A percentile compares a stretch with the other conserved stretches of the same genome.
Evolutionary conservation across 805 yeast species (phyloP).

Genomic region (Kodamaea sagamina): DNA sequence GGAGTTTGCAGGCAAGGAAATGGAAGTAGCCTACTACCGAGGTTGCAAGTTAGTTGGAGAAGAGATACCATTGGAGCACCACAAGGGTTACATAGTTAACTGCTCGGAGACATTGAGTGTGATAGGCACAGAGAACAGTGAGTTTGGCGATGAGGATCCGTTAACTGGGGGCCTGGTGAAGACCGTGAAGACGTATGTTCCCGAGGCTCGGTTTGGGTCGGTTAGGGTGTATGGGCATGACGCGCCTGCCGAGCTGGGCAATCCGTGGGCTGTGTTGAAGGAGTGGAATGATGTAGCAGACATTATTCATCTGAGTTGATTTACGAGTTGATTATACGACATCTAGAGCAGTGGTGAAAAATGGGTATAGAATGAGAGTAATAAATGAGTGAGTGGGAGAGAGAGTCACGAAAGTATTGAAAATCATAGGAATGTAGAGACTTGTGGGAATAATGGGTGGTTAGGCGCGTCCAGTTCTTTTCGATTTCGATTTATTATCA

Average conservation of each 20-base stretch:
- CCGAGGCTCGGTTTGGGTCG: constrained; percentile 26
- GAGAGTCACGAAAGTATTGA: too few species aligned
- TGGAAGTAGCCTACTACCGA: constrained; percentile 32
- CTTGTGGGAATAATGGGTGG: too few species aligned
- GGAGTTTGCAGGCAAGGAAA: constrained; percentile 14
- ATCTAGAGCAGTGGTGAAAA: too few species aligned
- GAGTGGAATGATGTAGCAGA: constrained; percentile 33
- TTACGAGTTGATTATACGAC: too few species aligned
- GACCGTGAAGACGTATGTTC: constrained; percentile 21
- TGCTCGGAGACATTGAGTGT: constrained; percentile 18
- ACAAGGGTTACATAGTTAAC: constrained; percentile 30
- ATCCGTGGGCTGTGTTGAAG: constrained; percentile 28
- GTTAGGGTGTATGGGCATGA: constrained; percentile 36
- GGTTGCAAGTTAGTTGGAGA: constrained; percentile 37
- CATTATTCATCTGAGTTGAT: constrained; percentile 21
- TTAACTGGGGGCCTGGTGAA: constrained; percentile 14
- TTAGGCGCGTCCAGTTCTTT: too few species aligned
- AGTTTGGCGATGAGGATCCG: constrained; percentile 6
- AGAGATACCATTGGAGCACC: constrained; percentile 17
- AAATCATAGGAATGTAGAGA: too few species aligned
- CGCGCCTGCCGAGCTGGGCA: constrained; percentile 15
- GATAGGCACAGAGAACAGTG: background rate
- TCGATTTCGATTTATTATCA: too few species aligned
- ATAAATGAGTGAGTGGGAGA: too few species aligned
- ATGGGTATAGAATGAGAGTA: too few species aligned